A percentile compares a stretch with the other conserved stretches of the same genome.
Evolutionary conservation across 495 filamentous ascomycete species (phyloP).

Genomic region (Trichoderma gamsii): DNA sequence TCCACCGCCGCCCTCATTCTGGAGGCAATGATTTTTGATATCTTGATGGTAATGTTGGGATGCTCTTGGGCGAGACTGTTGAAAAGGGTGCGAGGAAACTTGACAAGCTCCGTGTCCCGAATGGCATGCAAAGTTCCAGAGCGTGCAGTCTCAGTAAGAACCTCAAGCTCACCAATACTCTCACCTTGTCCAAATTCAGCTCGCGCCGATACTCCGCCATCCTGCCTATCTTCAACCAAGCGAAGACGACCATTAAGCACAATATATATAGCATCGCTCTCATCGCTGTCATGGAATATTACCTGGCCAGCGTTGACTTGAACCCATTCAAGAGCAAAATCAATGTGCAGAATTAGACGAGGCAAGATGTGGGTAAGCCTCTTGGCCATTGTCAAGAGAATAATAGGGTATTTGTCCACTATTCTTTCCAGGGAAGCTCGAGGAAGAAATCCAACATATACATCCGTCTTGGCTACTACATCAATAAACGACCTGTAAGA

Average conservation of each 20-base stretch:
- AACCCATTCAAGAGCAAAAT: slow-evolving; percentile 97
- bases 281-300: slow-evolving; percentile 87
- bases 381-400: slow-evolving; percentile 92
- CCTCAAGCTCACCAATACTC: slow-evolving; percentile 94
- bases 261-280: slow-evolving; percentile 97
- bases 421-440: slow-evolving; percentile 81
- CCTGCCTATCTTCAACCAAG: slow-evolving; percentile 67
- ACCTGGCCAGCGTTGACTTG: slow-evolving; percentile 93
- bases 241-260: slow-evolving; percentile 88
- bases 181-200: slow-evolving; percentile 96
- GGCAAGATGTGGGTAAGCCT: slow-evolving; percentile 82
- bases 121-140: slow-evolving; percentile 92
- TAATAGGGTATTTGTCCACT: slow-evolving; percentile 85
- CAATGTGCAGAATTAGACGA: slow-evolving; percentile 89
- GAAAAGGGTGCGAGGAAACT: slow-evolving; percentile 92
- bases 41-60: slow-evolving; percentile 96
- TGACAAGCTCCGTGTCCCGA: slow-evolving; percentile 91
- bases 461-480: slow-evolving; percentile 94
- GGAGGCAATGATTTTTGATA: slow-evolving; percentile 95
- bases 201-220: slow-evolving; percentile 78
- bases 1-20: slow-evolving; percentile 88
- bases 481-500: slow-evolving; percentile 95
- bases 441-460: slow-evolving; percentile 94
- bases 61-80: slow-evolving; percentile 96
- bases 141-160: slow-evolving; percentile 87